Base-by-base conservation (phyloP, 1,284 basidiomycete genomes). In the Trichosporon sp. region DNA sequence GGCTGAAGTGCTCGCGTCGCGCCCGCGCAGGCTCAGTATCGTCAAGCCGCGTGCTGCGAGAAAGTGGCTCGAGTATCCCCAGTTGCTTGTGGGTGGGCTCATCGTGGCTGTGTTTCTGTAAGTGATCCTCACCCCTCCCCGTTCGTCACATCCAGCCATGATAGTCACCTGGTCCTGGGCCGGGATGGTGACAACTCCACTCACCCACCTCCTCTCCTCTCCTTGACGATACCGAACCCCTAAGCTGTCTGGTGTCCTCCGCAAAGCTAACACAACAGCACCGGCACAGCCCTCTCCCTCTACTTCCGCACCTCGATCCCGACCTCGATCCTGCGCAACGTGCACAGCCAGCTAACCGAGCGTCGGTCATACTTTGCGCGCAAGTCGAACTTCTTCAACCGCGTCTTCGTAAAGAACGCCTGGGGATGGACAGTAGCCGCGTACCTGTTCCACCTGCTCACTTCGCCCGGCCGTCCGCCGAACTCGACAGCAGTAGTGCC, bases 341-440 rank as follows among this genome's bases (percentile, higher is more conserved):
- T 86, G 65, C 72, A 81, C n/a, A 81, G 86, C 2, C 82, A 54
- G 27, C 37, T 66, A 13, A 69, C 69, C 9, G 44, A 63, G 31
- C 69, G 74, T 16, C 46, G 66, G 1, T 67, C 90, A 71, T 89
- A 89, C 79, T 92, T 92, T 74, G 92, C 93, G 5, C 85, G 84
- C 69, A 93, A 95, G 78, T 81, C 84, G 65, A 97, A 96, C 76
- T 64, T 86, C 4, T 83, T 97, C 74, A 98, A 98, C 74, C 84
- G 86, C 63, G 81, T 87, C 71, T 95, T 96, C 80, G 92, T 95
- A 74, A 98, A 98, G 82, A 84, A 86, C 59, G 87, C 89, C 8
- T 97, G 95, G 95, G 89, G 83, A 0, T 97, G 95, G 94, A 95
- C 92, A 0, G 84, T 90, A 1, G 83, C 81, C 19, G 81, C 86